Base-by-base conservation (phyloP, 768 basidiomycete genomes). In the Tulasnella sp. region DNA sequence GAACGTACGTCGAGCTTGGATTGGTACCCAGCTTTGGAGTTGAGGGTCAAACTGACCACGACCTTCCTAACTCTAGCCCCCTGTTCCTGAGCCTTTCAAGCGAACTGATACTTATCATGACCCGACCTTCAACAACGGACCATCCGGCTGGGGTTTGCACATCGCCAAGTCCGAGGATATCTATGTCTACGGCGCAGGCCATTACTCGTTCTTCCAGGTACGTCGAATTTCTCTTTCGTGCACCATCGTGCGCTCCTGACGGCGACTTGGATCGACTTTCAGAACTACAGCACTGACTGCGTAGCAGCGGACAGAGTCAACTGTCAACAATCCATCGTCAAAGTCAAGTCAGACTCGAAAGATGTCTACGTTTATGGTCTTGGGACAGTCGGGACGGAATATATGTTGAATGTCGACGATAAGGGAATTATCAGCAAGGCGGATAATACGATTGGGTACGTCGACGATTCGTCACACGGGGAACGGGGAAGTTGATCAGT, bases 191-290 rank as follows among this genome's bases (percentile, higher is more conserved):
- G 77, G 77, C 24, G 77, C 50, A 16, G 77, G 77, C 12, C 77
- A 78, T 24, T 78, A 78, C 77, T 60, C 50, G 8, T 78, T 78
- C 77, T 78, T 78, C 77, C 42, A 78, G 34, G 77, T 78, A 1
- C 72, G 77, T 28, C n/a, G 31, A 34, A 24, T 9, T 41, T 28
- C 20, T 78, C 14, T 31, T 5, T 24, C 48, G 11, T 24, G 8
- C 0, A 16, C 37, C 40, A 77, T 24, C 5, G n/a, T 11, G 11
- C 0, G 60, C n/a, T 1, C 28, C 3, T 41, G 28, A 41, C 8
- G 3, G 42, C 8, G 31, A 41, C 6, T 37, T 64, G 9, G 7
- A 9, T 34, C 60, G 1, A 60, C 28, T 44, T 22, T 54, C 82
- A 78, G 77, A 69, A 78, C 24, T 78, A 78, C 58, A 64, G 18